Evolutionary conservation across 2,329 filamentous ascomycete genomes (phyloP).

Genomic region (Arthrobotrys pseudoclavata): DNA sequence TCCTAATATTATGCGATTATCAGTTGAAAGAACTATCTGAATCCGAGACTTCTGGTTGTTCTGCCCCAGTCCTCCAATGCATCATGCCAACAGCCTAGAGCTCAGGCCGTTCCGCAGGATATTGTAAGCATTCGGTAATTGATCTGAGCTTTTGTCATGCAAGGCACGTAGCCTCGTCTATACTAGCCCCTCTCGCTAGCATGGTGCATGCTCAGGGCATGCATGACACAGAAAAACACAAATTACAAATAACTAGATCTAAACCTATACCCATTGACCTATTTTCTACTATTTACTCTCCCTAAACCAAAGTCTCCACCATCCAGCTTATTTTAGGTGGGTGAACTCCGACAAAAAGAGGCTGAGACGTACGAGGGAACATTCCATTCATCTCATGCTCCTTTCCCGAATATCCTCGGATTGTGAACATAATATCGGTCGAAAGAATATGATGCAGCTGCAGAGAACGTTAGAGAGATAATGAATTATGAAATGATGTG

Average conservation of each 20-base stretch:
- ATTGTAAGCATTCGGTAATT: conserved; percentile 3
- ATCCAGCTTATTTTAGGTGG: no score
- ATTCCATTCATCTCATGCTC: no score
- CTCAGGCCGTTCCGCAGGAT: not conserved
- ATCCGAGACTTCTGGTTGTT: not conserved
- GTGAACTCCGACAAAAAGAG: no score
- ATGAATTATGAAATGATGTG: not conserved
- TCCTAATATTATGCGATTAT: not conserved
- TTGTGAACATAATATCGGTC: no score
- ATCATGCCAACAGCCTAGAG: not conserved
- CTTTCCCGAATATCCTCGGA: no score
- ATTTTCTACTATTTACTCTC: no score
- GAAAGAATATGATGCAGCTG: not conserved
- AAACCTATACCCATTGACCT: no score
- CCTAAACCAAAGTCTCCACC: no score
- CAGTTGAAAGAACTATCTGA: not conserved
- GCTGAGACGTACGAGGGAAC: no score
- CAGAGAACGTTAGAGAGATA: not conserved
- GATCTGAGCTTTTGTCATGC: not conserved
- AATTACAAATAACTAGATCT: not conserved
- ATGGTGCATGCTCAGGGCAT: not conserved
- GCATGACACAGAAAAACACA: not conserved
- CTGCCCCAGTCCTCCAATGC: not conserved
- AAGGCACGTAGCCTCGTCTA: conserved; percentile 3
- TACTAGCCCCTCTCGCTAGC: not conserved